Base-by-base conservation (phyloP, 2,329 filamentous ascomycete genomes). In the Fusarium nygamai region DNA sequence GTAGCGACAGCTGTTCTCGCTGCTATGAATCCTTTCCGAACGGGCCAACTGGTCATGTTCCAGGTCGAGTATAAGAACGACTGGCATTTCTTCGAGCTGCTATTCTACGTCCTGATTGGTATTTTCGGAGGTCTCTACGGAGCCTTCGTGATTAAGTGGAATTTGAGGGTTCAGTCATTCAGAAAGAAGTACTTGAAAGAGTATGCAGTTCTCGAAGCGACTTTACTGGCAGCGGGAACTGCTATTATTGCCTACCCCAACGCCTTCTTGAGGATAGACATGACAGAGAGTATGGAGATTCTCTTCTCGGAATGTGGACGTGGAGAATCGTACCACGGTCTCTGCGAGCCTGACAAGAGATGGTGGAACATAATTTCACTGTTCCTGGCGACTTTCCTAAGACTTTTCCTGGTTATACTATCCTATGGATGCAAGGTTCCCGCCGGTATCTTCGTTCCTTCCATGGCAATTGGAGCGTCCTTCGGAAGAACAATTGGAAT, bases 231-330 rank as follows among this genome's bases (percentile, higher is more conserved):
- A 3, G 90, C 92, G 0, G 88, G 91, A 13, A 99, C 96, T 8
- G 96, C 95, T 16, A 87, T 98, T 31, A 88, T 99, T n/a, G 98
- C 96, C 83, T 99, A 97, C 79, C 96, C 96, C 2, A 99, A 99
- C 78, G 95, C 93, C 82, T 98, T 99, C 75, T 82, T 99, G 64
- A 89, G 94, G 63, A 98, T 98, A 78, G 97, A 99, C 83, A 98
- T 99, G 96, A 98, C 96, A 0, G 96, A 98, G 85, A 98, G 95
- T 85, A 98, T 99, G 96, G 95, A 98, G 81, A 97, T 98, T 72
- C 85, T 99, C 17, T 99, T 99, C 82, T 88, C 93, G 20, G 96
- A 99, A 81, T 99, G 96, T 77, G 94, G 97, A 80, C 94, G 93
- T 10, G 92, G 88, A 27, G 93, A 97, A 81, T 94, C 96, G 80